Base-by-base conservation (phyloP, 768 basidiomycete species). In the Sarcodon aspratus region DNA sequence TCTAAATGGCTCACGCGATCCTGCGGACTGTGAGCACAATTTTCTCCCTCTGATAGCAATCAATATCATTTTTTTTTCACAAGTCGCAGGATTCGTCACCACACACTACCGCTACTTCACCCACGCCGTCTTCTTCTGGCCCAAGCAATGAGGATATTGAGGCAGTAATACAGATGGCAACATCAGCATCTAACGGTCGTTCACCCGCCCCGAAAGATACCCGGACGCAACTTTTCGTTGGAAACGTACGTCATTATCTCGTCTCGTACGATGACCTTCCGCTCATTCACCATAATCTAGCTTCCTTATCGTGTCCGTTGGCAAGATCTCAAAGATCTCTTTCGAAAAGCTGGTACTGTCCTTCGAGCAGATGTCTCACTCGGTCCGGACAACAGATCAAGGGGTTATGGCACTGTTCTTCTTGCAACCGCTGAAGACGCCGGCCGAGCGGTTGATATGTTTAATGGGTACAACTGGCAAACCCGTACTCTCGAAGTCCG, bases 321-420 rank as follows among this genome's bases (percentile, higher is more conserved):
- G 96, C 96, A 99, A 69, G 96, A 99, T 69, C 78, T 99, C 53
- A 98, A 99, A 58, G 95, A 99, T 63, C 79, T 99, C 47, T 97
- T 99, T 66, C 80, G 95, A 35, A 86, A 89, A 55, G 89, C 95
- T 6, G 96, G 96, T 37, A 96, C 66, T 1, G 65, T 67, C 37
- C 62, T 82, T 3, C 65, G 78, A 18, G 78, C 79, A 7, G 70
- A 73, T 53, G 72, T 75, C 52, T 66, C 67, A 15, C 60, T 75
- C 6, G 71, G 88, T 4, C 86, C 88, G 2, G 90, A 92, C 63
- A 96, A 96, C 63, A 76, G 95, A 56, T 91, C 87, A 43, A 76
- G 94, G 48, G 95, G 95, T 1, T 84, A 94, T 60, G 96, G 96
- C 27, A 96, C 93, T 9, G 95, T 99, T 15, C 76, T 98, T 13